A percentile compares a stretch with the other conserved stretches of the same genome.
Evolutionary conservation across 768 basidiomycete genomes (phyloP).

Genomic region (Lactarius sp.): DNA sequence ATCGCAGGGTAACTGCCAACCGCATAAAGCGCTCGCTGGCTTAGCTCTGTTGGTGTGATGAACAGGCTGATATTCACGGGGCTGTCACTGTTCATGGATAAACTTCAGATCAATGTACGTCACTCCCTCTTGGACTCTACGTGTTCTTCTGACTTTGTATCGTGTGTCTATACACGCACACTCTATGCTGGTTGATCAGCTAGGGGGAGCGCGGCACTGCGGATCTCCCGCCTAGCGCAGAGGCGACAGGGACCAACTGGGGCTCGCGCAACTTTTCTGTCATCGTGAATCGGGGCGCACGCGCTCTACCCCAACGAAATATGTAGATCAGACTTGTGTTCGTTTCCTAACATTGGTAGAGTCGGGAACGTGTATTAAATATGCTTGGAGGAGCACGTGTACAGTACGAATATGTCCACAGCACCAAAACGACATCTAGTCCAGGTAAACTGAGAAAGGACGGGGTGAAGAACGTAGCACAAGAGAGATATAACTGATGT

Average conservation of each 20-base stretch:
- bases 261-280: constrained; percentile 41
- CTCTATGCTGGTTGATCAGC: constrained; percentile 39
- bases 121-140: neutral
- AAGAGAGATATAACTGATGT: neutral
- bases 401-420: neutral
- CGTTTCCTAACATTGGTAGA: neutral
- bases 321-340: neutral
- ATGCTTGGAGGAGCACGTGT: neutral
- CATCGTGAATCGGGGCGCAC: constrained; percentile 38
- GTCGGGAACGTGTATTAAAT: neutral
- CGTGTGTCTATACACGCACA: neutral
- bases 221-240: constrained; percentile 40
- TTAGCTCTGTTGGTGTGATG: neutral
- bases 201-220: constrained; percentile 53
- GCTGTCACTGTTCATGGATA: constrained; percentile 13
- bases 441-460: neutral
- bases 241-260: constrained; percentile 38
- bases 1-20: no score
- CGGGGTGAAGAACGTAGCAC: neutral
- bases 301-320: neutral
- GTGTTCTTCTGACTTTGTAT: no score
- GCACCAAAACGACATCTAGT: neutral
- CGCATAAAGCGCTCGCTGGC: neutral
- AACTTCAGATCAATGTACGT: neutral
- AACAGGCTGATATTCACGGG: constrained; percentile 4